Percentiles rank a stretch among this genome's conserved stretches.
phyloP scores from a whole-genome alignment of 148 eudicot species.

The Salicornia ramosissima region DNA sequence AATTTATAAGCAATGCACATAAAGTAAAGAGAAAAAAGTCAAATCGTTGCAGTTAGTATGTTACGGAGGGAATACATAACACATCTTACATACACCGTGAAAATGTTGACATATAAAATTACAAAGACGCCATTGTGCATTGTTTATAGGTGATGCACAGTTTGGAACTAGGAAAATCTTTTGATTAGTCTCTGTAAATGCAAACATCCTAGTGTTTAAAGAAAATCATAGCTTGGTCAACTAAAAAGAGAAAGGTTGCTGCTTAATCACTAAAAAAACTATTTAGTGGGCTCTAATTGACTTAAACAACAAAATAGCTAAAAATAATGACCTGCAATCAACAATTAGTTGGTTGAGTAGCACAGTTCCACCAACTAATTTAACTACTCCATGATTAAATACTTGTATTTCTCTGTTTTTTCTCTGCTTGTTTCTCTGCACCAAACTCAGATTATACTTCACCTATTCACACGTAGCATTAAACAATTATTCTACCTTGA shows the following conservation, averaged over 20 bases:
- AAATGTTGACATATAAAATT: too few species aligned
- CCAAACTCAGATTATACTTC: slow-evolving; percentile 42
- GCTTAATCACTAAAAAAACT: not conserved
- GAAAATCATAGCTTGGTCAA: slow-evolving; percentile 16
- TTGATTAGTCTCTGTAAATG: not conserved
- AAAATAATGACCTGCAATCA: slow-evolving; percentile 29
- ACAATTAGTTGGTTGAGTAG: slow-evolving; percentile 58
- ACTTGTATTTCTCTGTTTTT: slow-evolving; percentile 22
- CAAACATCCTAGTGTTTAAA: not conserved
- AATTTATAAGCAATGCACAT: too few species aligned
- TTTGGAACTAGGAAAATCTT: too few species aligned
- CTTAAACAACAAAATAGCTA: slow-evolving; percentile 30
- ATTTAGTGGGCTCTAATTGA: slow-evolving; percentile 28
- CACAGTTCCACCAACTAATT: slow-evolving; percentile 68
- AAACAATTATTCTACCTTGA: slow-evolving; percentile 40
- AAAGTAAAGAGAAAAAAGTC: too few species aligned
- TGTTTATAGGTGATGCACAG: too few species aligned
- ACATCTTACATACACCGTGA: too few species aligned
- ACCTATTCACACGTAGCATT: slow-evolving; percentile 30
- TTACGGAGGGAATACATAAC: too few species aligned
- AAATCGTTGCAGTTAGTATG: too few species aligned
- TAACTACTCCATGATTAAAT: slow-evolving; percentile 53
- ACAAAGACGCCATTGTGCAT: too few species aligned
- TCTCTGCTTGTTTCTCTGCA: slow-evolving; percentile 18
- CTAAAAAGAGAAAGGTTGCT: slow-evolving; percentile 13